Conservation (phyloP, 2,329 filamentous ascomycete genomes). For the Aspergillus sojae region DNA sequence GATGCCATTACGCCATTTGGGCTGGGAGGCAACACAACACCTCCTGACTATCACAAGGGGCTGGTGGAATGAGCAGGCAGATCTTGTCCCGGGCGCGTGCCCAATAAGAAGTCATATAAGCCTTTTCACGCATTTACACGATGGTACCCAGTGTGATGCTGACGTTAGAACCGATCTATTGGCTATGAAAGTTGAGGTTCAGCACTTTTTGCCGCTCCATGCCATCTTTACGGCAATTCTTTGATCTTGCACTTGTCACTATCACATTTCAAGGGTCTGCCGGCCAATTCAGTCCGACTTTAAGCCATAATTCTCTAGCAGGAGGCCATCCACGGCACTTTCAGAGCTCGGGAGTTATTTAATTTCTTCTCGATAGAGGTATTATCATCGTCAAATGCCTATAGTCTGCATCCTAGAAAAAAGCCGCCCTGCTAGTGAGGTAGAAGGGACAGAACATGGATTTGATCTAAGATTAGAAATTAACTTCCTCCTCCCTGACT, state of each 20-base stretch:
- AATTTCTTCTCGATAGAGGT: neutral
- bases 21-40: conserved; percentile 2
- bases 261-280: neutral
- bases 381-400: neutral
- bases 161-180: conserved; percentile 9
- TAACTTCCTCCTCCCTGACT: neutral
- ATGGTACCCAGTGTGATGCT: conserved; percentile 14
- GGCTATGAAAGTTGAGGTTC: conserved; percentile 1
- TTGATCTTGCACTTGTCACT: conserved; percentile 6
- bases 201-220: neutral
- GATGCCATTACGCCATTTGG: conserved; percentile 3
- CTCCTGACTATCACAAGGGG: conserved; percentile 14
- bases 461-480: neutral
- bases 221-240: neutral
- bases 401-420: neutral
- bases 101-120: conserved; percentile 16
- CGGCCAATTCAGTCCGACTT: neutral
- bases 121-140: conserved; percentile 10
- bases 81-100: conserved; percentile 8
- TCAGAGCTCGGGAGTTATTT: neutral
- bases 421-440: neutral
- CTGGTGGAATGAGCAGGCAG: conserved; percentile 7
- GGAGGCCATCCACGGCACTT: neutral
- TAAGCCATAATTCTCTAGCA: neutral
- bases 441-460: neutral